phyloP scores from a whole-genome alignment of 2,329 filamentous ascomycete genomes.

The Beauveria varroae region DNA sequence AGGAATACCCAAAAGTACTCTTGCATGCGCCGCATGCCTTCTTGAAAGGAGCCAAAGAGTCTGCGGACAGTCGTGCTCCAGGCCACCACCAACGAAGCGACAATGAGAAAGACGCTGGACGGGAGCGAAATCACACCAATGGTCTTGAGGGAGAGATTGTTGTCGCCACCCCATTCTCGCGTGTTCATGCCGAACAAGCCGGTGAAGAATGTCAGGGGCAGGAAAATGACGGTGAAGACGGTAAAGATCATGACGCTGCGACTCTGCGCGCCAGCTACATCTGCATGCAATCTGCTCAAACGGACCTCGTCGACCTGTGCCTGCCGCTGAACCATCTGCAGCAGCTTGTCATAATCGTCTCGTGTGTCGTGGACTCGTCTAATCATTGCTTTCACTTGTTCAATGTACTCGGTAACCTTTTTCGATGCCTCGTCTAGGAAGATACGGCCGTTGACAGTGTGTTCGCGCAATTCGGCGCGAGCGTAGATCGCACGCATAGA shows the following conservation, averaged over 20 bases:
- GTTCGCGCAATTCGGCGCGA: conserved; percentile 31
- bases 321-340: conserved; percentile 60
- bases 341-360: conserved; percentile 56
- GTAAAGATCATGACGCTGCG: conserved; percentile 61
- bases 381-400: conserved; percentile 49
- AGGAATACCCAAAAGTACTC: conserved; percentile 18
- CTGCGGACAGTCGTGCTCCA: conserved; percentile 42
- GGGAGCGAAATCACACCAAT: conserved; percentile 44
- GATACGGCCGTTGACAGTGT: conserved; percentile 37
- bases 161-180: conserved; percentile 47
- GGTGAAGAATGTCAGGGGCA: conserved; percentile 58
- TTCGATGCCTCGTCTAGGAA: conserved; percentile 47
- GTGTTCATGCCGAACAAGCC: conserved; percentile 60
- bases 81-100: conserved; percentile 43
- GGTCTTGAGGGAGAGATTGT: conserved; percentile 33
- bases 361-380: conserved; percentile 49
- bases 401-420: conserved; percentile 47
- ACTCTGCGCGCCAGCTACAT: conserved; percentile 54
- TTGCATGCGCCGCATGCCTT: conserved; percentile 9
- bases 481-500: conserved; percentile 38
- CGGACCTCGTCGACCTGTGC: conserved; percentile 60
- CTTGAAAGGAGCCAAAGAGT: conserved; percentile 21
- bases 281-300: conserved; percentile 53
- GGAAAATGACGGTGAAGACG: conserved; percentile 54
- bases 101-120: conserved; percentile 40